These are phyloP conservation scores for Gossypioides kirkii DNA, from an alignment of 345 rosid genomes.

Conservation along the genomic window DNA sequence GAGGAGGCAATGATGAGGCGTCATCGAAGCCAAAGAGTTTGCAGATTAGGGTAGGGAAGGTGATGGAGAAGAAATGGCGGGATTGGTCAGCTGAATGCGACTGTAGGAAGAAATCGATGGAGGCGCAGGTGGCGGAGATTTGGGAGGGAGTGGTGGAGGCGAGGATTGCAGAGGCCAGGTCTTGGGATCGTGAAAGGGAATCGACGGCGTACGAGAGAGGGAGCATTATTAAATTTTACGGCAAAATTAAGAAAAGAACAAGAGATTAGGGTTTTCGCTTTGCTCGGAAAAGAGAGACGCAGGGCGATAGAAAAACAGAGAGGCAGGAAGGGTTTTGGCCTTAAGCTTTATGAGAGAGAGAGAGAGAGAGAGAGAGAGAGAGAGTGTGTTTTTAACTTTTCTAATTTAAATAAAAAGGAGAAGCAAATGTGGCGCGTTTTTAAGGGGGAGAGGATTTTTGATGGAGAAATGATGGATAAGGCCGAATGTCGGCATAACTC, in stretches of 20 bases:
- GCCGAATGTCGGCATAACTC: not conserved
- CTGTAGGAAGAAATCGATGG: conserved; percentile 57
- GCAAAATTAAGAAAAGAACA: not conserved
- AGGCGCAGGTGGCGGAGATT: conserved; percentile 57
- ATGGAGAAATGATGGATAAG: not conserved
- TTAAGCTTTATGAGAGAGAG: not conserved
- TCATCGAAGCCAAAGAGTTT: conserved; percentile 81
- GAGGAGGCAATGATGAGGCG: conserved; percentile 24
- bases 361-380: conserved; percentile 3
- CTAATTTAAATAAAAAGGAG: conserved; percentile 35
- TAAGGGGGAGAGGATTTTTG: not conserved
- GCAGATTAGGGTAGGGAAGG: conserved; percentile 76
- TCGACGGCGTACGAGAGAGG: conserved; percentile 70
- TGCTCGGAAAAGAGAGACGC: not conserved
- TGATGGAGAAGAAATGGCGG: conserved; percentile 85
- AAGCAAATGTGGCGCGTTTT: conserved; percentile 62
- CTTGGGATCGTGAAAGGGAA: conserved; percentile 61
- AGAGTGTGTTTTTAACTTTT: conserved; percentile 12
- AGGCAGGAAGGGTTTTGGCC: conserved; percentile 18
- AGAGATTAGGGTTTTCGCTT: conserved; percentile 30
- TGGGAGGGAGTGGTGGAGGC: conserved; percentile 52
- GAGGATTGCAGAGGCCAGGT: conserved; percentile 58
- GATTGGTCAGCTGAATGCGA: conserved; percentile 71
- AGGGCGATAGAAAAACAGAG: not conserved
- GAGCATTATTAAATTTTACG: conserved; percentile 41